Evolutionary conservation across 306 rosid genomes (phyloP), one percentile per base, ranked within the genome.

Genomic region (Vachellia collinsii): DNA sequence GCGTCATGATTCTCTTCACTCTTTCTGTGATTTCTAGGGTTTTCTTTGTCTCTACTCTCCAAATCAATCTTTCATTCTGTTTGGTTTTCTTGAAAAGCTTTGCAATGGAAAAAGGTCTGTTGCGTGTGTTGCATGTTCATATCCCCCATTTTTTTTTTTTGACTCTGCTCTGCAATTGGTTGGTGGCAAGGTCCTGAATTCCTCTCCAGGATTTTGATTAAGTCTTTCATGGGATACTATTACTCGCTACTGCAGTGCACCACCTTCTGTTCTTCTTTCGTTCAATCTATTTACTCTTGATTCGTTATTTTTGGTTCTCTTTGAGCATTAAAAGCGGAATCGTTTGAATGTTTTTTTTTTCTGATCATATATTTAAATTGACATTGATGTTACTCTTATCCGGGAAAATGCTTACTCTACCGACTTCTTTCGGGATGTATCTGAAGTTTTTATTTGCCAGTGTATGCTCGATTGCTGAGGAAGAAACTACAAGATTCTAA

Each of bases 1-100:
- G 53, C 17, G 34, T 41, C 37, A 20, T 68, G 36, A 20, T 41
- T 78, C 68, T 46, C 59, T 41, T 43, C 39, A 9, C 39, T 79
- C 66, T 20, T 20, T 11, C 17, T 42, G 0, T 12, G 51, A 58
- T 29, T 79, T 43, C 9, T 79, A 78, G 74, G 76, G 76, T 78
- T 77, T 44, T 34, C 23, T 67, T 62, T 62, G 80, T 41, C 23
- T 48, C 34, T n/a, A 43, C 37, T 76, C 13, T 20, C 1, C 23
- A 25, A 75, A 39, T 71, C 76, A 61, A 29, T 23, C 74, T 70
- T 70, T 20, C 74, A 12, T 44, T 25, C 61, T 29, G 61, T 41
- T 17, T 37, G 58, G 29, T 19, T 50, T 36, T 29, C 10, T 17
- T 1, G n/a, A 48, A 65, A 66, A 67, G 53, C 62, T 47, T 44